phyloP scores from a whole-genome alignment of 2,329 filamentous ascomycete species.

The Aspergillus niger region DNA sequence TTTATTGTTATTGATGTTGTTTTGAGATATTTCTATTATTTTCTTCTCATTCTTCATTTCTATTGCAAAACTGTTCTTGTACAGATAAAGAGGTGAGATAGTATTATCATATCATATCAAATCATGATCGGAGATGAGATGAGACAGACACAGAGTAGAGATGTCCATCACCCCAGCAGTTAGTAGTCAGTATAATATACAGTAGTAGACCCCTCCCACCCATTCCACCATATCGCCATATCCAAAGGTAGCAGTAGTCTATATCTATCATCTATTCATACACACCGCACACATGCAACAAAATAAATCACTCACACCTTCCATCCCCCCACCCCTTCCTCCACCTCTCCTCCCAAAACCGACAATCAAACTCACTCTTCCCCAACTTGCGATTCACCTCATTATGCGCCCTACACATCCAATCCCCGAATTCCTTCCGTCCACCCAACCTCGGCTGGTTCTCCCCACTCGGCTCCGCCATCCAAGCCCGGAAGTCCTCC shows the following conservation, averaged over 20 bases:
- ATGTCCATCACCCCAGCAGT: neutral
- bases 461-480: slow-evolving; percentile 58
- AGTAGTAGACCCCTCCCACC: neutral
- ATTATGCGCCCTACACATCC: slow-evolving; percentile 56
- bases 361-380: slow-evolving; percentile 88
- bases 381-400: slow-evolving; percentile 71
- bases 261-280: neutral
- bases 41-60: slow-evolving; percentile 6
- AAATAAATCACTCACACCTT: slow-evolving; percentile 56
- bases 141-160: neutral
- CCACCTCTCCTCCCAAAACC: slow-evolving; percentile 91
- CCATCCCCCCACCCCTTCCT: slow-evolving; percentile 78
- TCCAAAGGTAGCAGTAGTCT: neutral
- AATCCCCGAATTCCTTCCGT: slow-evolving; percentile 50
- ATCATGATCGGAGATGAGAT: neutral
- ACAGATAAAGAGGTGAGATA: slow-evolving; percentile 17
- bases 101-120: neutral
- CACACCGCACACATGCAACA: neutral
- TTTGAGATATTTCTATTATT: slow-evolving; percentile 7
- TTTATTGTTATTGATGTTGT: slow-evolving; percentile 1
- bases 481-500: slow-evolving; percentile 83
- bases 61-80: neutral
- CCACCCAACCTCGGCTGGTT: slow-evolving; percentile 65
- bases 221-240: too few species aligned
- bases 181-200: neutral